Evolutionary conservation across 768 basidiomycete species (phyloP).

Genomic region (Pulveroboletus frians): DNA sequence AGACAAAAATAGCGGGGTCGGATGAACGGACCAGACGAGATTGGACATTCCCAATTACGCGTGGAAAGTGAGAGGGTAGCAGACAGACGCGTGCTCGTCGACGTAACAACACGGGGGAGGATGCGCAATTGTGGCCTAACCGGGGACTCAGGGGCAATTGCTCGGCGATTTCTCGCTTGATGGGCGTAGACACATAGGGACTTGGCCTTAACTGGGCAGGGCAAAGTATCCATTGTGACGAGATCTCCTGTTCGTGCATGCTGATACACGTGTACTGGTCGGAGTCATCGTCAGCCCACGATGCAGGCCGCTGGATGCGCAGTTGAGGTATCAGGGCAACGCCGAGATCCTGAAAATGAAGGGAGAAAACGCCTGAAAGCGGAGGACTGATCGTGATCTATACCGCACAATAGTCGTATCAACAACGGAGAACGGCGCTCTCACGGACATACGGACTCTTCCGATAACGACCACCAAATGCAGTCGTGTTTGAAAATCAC

Average conservation of each 20-base stretch:
- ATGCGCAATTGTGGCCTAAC: constrained; percentile 5
- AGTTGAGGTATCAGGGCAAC: constrained; percentile 15
- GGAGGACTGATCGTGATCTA: constrained; percentile 19
- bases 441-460: constrained; percentile 23
- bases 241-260: constrained; percentile 8
- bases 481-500: constrained; percentile 18
- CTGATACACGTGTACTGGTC: constrained; percentile 24
- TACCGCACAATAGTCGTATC: constrained; percentile 23
- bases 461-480: constrained; percentile 17
- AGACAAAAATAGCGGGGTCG: constrained; percentile 1
- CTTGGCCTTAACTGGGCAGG: constrained; percentile 5
- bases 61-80: constrained; percentile 7
- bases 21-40: constrained; percentile 15
- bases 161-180: constrained; percentile 16
- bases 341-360: constrained; percentile 21
- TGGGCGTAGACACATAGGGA: constrained; percentile 12
- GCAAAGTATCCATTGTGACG: constrained; percentile 7
- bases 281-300: constrained; percentile 9
- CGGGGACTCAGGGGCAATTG: constrained; percentile 16
- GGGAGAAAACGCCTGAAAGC: constrained; percentile 14
- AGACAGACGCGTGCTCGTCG: constrained; percentile 18
- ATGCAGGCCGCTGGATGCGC: constrained; percentile 7
- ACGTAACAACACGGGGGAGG: constrained; percentile 22
- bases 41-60: constrained; percentile 18
- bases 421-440: constrained; percentile 14